A percentile compares a stretch with the other conserved stretches of the same genome.
Conservation (phyloP, 1,284 basidiomycete species). For the Mycocalia duriaeana region DNA sequence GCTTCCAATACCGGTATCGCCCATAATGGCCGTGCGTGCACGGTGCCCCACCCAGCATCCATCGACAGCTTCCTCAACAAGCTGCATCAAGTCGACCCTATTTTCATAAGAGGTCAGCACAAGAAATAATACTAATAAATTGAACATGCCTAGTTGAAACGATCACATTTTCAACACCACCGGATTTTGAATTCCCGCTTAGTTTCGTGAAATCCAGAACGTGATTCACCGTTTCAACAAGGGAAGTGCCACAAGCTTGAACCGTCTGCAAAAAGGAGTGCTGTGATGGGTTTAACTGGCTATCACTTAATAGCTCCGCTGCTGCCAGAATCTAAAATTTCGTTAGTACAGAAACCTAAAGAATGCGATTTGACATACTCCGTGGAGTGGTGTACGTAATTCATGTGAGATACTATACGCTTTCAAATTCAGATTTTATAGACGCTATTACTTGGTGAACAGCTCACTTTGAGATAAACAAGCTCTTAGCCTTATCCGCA, state of each 20-base stretch:
- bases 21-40: constrained; percentile 64
- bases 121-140: not conserved
- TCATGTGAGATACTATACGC: constrained; percentile 85
- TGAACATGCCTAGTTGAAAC: constrained; percentile 54
- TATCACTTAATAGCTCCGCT: constrained; percentile 84
- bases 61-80: constrained; percentile 94
- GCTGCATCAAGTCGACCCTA: constrained; percentile 81
- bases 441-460: constrained; percentile 6
- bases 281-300: constrained; percentile 77
- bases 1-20: constrained; percentile 81
- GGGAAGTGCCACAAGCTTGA: constrained; percentile 80
- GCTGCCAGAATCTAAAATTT: constrained; percentile 74
- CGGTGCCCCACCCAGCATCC: constrained; percentile 93
- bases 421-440: constrained; percentile 9
- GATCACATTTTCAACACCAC: constrained; percentile 72
- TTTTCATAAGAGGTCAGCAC: constrained; percentile 1
- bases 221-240: constrained; percentile 90
- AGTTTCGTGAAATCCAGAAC: constrained; percentile 96
- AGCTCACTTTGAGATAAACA: constrained; percentile 84
- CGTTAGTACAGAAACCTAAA: constrained; percentile 8
- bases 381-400: constrained; percentile 84
- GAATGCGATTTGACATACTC: constrained; percentile 40
- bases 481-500: constrained; percentile 88
- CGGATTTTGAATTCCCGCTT: constrained; percentile 79
- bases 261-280: constrained; percentile 85